Evolutionary conservation across 129 eudicot species (phyloP).

Genomic region (Chrysanthemum lavandulifolium): DNA sequence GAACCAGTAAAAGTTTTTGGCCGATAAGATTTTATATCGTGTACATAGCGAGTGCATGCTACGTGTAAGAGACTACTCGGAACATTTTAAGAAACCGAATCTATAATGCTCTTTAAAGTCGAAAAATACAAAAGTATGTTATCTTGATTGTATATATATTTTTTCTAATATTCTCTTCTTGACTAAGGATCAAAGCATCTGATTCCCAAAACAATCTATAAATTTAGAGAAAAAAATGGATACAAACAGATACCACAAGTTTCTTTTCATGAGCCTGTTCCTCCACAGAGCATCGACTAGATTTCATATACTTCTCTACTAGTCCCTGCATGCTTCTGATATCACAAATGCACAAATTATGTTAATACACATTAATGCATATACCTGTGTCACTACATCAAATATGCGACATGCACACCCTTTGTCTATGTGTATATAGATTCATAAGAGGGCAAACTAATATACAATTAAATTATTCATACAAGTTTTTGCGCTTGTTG

Average conservation of each 20-base stretch:
- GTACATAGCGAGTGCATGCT: conserved; percentile 16
- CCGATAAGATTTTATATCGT: neutral
- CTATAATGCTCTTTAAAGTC: conserved; percentile 23
- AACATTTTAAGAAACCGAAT: neutral
- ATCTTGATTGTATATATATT: conserved; percentile 21
- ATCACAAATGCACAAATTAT: conserved; percentile 15
- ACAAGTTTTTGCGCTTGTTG: too few species aligned
- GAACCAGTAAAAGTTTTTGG: neutral
- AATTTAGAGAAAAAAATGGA: conserved; percentile 10
- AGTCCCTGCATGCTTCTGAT: conserved; percentile 83
- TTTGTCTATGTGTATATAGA: too few species aligned
- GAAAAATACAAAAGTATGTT: conserved; percentile 18
- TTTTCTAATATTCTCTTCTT: conserved; percentile 21
- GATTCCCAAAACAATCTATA: conserved; percentile 17
- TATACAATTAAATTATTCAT: too few species aligned
- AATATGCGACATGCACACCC: too few species aligned
- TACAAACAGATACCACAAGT: conserved; percentile 61
- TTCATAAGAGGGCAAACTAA: too few species aligned
- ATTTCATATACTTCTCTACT: conserved; percentile 72
- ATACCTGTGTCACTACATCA: neutral
- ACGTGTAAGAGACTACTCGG: conserved; percentile 16
- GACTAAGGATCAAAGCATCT: conserved; percentile 27
- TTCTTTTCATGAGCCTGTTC: conserved; percentile 53
- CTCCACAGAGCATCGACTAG: conserved; percentile 37
- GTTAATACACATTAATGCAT: conserved; percentile 1